These are phyloP conservation scores for Aspergillus aculeatus DNA, from an alignment of 2,329 filamentous ascomycete species.

Conservation along the genomic window DNA sequence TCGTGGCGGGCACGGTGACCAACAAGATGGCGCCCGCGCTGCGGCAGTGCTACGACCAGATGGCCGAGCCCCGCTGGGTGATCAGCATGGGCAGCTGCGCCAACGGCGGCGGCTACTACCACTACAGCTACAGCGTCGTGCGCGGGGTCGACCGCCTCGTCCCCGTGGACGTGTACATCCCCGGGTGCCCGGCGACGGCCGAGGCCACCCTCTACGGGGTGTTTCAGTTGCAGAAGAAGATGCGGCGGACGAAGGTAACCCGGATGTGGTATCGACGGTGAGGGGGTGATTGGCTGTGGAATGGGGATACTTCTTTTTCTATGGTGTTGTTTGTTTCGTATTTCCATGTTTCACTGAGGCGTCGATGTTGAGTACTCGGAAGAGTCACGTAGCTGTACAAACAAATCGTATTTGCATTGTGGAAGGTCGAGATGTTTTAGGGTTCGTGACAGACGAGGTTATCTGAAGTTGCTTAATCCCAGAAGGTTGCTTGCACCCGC, in stretches of 20 bases:
- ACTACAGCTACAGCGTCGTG: constrained; percentile 78
- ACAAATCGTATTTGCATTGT: no score
- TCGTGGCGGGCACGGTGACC: constrained; percentile 83
- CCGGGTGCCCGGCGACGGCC: constrained; percentile 62
- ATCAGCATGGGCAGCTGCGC: constrained; percentile 82
- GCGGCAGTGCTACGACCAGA: constrained; percentile 89
- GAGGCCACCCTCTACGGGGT: constrained; percentile 60
- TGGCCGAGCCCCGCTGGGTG: constrained; percentile 89
- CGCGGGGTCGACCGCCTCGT: constrained; percentile 74
- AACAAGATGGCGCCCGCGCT: constrained; percentile 94
- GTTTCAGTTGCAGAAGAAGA: constrained; percentile 75
- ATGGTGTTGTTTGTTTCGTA: no score
- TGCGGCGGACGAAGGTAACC: constrained; percentile 54
- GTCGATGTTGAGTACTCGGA: no score
- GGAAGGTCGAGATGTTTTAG: no score
- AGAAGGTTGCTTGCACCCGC: no score
- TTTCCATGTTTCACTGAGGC: no score
- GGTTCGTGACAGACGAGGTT: no score
- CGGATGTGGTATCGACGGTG: constrained; percentile 52
- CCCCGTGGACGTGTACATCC: constrained; percentile 77
- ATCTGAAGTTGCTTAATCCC: no score
- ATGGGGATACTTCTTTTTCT: no score
- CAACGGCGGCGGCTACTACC: constrained; percentile 82
- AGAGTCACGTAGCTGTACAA: no score
- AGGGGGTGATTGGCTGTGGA: background rate